Evolutionary conservation across 169 alveolate genomes (phyloP).

Genomic region (Plasmodium cynomolgi): DNA sequence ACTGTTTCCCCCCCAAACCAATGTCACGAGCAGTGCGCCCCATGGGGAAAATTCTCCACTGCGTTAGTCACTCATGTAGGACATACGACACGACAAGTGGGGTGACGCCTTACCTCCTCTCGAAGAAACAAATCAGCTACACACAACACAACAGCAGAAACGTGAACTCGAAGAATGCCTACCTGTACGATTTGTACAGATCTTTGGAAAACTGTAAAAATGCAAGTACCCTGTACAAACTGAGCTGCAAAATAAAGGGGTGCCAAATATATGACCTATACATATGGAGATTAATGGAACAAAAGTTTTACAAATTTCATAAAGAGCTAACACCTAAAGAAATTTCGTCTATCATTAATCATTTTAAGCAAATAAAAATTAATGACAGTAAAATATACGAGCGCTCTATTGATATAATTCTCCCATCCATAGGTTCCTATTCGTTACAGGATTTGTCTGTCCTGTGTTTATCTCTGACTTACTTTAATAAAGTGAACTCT

Average conservation of each 20-base stretch:
- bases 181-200: slow-evolving; percentile 43
- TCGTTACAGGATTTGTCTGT: slow-evolving; percentile 80
- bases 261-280: slow-evolving; percentile 81
- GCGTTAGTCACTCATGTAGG: neutral
- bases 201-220: slow-evolving; percentile 53
- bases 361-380: slow-evolving; percentile 82
- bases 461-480: slow-evolving; percentile 79
- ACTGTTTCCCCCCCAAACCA: neutral
- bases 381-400: slow-evolving; percentile 78
- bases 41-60: neutral
- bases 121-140: slow-evolving; percentile 29
- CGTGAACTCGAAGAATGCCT: neutral
- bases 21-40: neutral
- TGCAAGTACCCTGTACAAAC: slow-evolving; percentile 49
- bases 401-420: slow-evolving; percentile 74
- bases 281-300: slow-evolving; percentile 80
- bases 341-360: slow-evolving; percentile 80
- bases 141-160: slow-evolving; percentile 27
- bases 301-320: slow-evolving; percentile 70
- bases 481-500: slow-evolving; percentile 25
- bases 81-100: neutral
- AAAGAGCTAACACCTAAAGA: slow-evolving; percentile 78
- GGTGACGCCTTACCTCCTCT: neutral
- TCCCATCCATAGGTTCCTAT: slow-evolving; percentile 67
- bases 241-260: slow-evolving; percentile 76